phyloP scores from a whole-genome alignment of 176 grass and related monocot genomes.

The Pontederia paniculata region DNA sequence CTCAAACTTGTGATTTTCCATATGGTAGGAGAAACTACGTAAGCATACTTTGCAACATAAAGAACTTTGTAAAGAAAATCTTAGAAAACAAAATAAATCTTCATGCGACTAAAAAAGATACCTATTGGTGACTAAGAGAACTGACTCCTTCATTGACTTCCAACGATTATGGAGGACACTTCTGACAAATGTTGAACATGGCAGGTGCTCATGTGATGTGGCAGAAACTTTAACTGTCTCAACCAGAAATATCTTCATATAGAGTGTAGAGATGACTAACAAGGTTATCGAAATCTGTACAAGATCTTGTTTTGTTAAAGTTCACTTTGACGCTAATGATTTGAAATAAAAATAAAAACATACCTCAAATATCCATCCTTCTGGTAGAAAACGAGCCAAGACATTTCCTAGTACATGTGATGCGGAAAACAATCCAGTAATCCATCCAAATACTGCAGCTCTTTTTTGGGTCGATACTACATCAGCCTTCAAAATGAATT shows the following conservation, averaged over 20 bases:
- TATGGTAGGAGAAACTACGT: background rate
- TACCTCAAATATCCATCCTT: slow-evolving; percentile 70
- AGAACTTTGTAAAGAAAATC: no score
- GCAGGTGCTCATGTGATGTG: slow-evolving; percentile 17
- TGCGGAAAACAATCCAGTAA: slow-evolving; percentile 66
- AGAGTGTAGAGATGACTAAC: slow-evolving; percentile 46
- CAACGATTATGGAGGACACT: slow-evolving; percentile 36
- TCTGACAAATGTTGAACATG: slow-evolving; percentile 25
- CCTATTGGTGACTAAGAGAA: slow-evolving; percentile 40
- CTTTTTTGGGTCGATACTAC: slow-evolving; percentile 45
- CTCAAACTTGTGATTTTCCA: background rate
- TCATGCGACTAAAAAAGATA: no score
- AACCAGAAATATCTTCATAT: slow-evolving; percentile 63
- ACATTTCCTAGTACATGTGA: slow-evolving; percentile 55
- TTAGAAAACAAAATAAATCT: background rate
- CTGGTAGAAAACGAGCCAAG: slow-evolving; percentile 58
- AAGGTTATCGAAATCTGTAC: slow-evolving; percentile 55
- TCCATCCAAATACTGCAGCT: slow-evolving; percentile 47
- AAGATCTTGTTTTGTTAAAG: background rate
- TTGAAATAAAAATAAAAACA: slow-evolving; percentile 1
- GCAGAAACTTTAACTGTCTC: slow-evolving; percentile 45
- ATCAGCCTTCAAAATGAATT: slow-evolving; percentile 43
- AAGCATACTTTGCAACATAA: no score
- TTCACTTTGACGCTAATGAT: background rate
- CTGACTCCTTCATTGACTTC: slow-evolving; percentile 51